Conservation (phyloP, 208 protist species). For the Phytomonas sp. region DNA sequence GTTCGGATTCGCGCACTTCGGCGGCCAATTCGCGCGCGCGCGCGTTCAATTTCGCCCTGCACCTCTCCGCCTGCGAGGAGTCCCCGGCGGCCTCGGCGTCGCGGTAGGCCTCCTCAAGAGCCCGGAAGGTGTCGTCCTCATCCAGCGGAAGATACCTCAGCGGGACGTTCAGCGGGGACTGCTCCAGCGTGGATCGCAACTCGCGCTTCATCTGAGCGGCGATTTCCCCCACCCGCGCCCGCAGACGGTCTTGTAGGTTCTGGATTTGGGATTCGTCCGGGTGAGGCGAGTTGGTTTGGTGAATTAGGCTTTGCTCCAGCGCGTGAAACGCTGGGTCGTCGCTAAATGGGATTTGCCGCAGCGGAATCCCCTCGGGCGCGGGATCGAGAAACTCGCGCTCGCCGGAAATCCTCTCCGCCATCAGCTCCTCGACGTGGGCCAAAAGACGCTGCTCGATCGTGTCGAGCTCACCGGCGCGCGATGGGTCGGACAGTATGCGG, state of each 20-base stretch:
- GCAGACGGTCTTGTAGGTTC: conserved; percentile 17
- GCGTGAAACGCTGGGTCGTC: conserved; percentile 23
- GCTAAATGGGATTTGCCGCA: conserved; percentile 27
- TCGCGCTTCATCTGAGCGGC: conserved; percentile 33
- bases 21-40: conserved; percentile 38
- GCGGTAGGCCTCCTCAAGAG: conserved; percentile 31
- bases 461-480: conserved; percentile 20
- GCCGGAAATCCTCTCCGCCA: conserved; percentile 20
- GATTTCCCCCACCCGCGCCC: conserved; percentile 37
- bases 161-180: conserved; percentile 40
- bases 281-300: conserved; percentile 33
- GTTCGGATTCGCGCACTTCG: conserved; percentile 25
- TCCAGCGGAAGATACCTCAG: conserved; percentile 36
- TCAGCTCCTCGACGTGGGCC: conserved; percentile 38
- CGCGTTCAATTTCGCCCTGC: conserved; percentile 33
- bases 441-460: conserved; percentile 46
- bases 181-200: conserved; percentile 34
- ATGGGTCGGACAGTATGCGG: conserved; percentile 15
- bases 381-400: conserved; percentile 20
- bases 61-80: background rate
- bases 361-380: conserved; percentile 31
- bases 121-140: conserved; percentile 33
- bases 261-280: conserved; percentile 14
- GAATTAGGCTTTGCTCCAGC: conserved; percentile 34
- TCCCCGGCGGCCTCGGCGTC: conserved; percentile 27